phyloP scores from a whole-genome alignment of 1,139 yeast species.

The Zygotorulaspora mrakii region DNA sequence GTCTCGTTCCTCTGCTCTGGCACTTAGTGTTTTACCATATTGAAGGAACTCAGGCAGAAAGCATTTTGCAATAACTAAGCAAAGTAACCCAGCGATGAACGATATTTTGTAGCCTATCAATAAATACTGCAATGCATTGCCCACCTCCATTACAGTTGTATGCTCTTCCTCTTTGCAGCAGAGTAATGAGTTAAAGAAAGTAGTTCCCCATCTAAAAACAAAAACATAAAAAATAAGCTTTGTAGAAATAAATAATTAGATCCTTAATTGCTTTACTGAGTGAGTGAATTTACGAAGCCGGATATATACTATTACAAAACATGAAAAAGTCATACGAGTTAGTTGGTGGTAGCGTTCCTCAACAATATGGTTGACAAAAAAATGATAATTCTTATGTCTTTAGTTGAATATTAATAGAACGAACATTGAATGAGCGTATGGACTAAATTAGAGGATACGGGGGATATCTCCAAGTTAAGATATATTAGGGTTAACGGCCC shows the following conservation, averaged over 20 bases:
- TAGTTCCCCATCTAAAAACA: neutral
- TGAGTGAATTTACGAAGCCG: neutral
- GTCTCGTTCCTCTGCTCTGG: constrained; percentile 17
- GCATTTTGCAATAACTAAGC: constrained; percentile 28
- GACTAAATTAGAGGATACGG: no score
- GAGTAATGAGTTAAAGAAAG: neutral
- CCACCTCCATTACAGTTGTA: constrained; percentile 1
- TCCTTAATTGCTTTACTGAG: neutral
- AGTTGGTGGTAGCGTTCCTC: no score
- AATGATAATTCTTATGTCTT: no score
- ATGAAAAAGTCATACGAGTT: no score
- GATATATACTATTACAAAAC: constrained; percentile 3
- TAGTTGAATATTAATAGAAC: no score
- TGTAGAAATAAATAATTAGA: no score
- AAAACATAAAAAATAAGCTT: no score
- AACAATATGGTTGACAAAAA: no score
- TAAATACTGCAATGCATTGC: constrained; percentile 1
- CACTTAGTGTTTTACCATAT: constrained; percentile 41
- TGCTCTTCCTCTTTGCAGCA: neutral
- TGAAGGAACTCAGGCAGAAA: constrained; percentile 33
- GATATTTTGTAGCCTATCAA: constrained; percentile 12
- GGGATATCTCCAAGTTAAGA: no score
- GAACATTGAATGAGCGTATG: no score
- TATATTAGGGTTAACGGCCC: constrained; percentile 26
- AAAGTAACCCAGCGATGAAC: constrained; percentile 22